Conservation (phyloP, 345 rosid genomes). For the Punica granatum region DNA sequence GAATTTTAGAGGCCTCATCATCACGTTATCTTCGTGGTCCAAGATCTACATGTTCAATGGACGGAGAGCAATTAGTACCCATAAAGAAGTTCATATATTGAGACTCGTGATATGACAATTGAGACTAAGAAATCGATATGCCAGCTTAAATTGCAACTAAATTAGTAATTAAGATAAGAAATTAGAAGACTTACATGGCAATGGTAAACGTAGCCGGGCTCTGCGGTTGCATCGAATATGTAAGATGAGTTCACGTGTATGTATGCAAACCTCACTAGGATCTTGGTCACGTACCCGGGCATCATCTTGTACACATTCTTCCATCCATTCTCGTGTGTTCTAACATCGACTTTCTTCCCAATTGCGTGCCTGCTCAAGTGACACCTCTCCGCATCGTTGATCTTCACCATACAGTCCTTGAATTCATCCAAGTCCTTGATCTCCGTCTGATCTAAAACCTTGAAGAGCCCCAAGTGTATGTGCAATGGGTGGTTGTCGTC, state of each 20-base stretch:
- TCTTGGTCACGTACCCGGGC: conserved; percentile 60
- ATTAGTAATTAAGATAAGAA: conserved; percentile 3
- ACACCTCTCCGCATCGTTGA: conserved; percentile 62
- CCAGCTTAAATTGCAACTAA: too few relatives aligned
- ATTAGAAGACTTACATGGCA: conserved; percentile 76
- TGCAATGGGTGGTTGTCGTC: conserved; percentile 88
- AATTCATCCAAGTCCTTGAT: conserved; percentile 36
- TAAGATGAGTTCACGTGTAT: conserved; percentile 64
- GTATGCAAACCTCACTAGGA: conserved; percentile 54
- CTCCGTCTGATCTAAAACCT: conserved; percentile 61
- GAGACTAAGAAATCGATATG: too few relatives aligned
- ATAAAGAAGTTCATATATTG: too few relatives aligned
- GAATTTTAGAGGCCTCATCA: conserved; percentile 79
- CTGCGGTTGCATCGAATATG: conserved; percentile 55
- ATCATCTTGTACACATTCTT: conserved; percentile 87
- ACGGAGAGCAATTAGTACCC: too few relatives aligned
- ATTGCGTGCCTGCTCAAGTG: conserved; percentile 43
- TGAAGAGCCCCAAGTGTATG: conserved; percentile 70
- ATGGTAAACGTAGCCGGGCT: conserved; percentile 92
- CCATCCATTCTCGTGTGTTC: conserved; percentile 82
- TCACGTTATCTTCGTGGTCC: conserved; percentile 89
- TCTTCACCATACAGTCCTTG: conserved; percentile 52
- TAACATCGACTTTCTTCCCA: conserved; percentile 41
- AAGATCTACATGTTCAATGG: conserved; percentile 39
- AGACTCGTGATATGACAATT: too few relatives aligned